Percentiles rank a stretch among this genome's conserved stretches.
Conservation (phyloP, 2,329 filamentous ascomycete species). For the Penicillium sp. region DNA sequence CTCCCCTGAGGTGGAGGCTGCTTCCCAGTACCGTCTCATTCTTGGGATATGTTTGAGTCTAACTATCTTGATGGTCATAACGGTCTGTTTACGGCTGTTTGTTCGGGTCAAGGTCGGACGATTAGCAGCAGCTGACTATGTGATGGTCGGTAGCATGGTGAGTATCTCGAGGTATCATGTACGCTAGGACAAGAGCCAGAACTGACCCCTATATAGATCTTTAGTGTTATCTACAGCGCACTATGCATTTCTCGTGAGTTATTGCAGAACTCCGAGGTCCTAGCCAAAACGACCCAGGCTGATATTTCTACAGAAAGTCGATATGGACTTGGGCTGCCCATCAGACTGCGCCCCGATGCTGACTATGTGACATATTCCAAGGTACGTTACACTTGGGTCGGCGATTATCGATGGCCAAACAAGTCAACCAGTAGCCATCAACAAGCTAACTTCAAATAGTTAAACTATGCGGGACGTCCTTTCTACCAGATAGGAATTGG, state of each 20-base stretch:
- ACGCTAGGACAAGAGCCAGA: not conserved
- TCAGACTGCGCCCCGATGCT: conserved; percentile 47
- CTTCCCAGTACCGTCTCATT: conserved; percentile 54
- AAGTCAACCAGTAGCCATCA: not conserved
- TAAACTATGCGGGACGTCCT: conserved; percentile 57
- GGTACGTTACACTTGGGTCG: conserved; percentile 17
- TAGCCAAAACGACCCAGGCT: not conserved
- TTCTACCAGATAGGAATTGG: conserved; percentile 59
- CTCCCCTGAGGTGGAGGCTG: conserved; percentile 48
- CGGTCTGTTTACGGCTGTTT: conserved; percentile 47
- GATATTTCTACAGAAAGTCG: conserved; percentile 48
- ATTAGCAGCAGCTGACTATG: conserved; percentile 52
- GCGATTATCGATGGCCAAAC: not conserved
- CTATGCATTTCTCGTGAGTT: conserved; percentile 54
- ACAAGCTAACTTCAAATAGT: conserved; percentile 20
- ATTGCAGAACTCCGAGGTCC: not conserved
- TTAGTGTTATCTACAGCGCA: conserved; percentile 53
- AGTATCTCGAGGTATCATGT: not conserved
- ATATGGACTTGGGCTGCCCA: conserved; percentile 55
- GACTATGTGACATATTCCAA: conserved; percentile 49
- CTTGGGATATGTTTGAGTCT: conserved; percentile 53
- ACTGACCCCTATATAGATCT: conserved; percentile 38
- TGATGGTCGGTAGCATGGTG: conserved; percentile 40
- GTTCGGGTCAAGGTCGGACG: conserved; percentile 48
- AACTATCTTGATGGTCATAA: conserved; percentile 45